Evolutionary conservation across 306 rosid genomes (phyloP), one percentile per base, ranked within the genome.

Genomic region (Adenanthera pavonina): DNA sequence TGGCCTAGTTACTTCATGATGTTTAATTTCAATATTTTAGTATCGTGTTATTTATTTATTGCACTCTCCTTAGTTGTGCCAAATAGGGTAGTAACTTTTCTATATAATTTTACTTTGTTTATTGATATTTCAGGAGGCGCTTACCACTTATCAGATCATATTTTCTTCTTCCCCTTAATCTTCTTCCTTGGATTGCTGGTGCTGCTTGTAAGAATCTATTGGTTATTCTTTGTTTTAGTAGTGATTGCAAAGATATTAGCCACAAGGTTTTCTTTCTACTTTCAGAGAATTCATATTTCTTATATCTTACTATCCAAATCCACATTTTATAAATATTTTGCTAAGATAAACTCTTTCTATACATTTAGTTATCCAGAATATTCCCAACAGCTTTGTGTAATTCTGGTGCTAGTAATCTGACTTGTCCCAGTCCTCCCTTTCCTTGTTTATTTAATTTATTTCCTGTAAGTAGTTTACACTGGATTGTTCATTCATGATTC

Each of bases 101-200:
- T 59, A 11, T 20, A 67, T 47, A 35, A 74, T 71, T 64, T 80
- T 70, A 43, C 72, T 47, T 72, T 35, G 40, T 54, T 84, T 44
- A 3, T 68, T 81, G 54, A 66, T 84, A 68, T 88, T 84, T 84
- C 97, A 95, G 99, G 98, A 92, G 98, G 89, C 92, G 94, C 82
- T 86, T 93, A 72, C 99, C 99, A 76, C 85, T 90, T 40, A 82
- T 95, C 82, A 89, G 92, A 87, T 88, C 99, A 43, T 89, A 81
- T 81, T 25, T 92, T 78, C 90, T 92, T 66, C 93, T 95, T 86
- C 99, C 96, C 17, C 91, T 92, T 34, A 81, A 89, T 80, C 88
- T 95, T 16, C 67, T 92, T 80, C 99, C 99, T 51, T 95, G 99
- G 99, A 84, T 93, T 81, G 84, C 88, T 69, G 93, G 84, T 66